phyloP scores from a whole-genome alignment of 2,329 filamentous ascomycete genomes.

The Neospermospora avenae region DNA sequence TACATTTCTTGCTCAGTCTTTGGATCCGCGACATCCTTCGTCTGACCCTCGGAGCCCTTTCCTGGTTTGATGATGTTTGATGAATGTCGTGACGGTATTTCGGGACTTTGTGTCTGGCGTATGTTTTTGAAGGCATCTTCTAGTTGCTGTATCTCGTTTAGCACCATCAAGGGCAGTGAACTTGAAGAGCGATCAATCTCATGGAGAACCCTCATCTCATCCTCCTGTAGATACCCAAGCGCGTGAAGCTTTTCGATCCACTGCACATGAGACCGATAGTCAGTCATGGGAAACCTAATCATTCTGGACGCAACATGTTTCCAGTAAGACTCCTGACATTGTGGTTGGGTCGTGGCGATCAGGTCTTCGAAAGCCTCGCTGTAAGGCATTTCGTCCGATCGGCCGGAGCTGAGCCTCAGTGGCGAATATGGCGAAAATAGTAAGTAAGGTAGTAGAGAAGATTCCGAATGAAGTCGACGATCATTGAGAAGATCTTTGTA shows the following conservation, averaged over 20 bases:
- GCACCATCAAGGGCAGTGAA: neutral
- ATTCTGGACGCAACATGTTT: neutral
- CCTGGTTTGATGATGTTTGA: neutral
- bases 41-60: neutral
- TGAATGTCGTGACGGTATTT: too few species aligned
- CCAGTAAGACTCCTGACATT: neutral
- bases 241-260: constrained; percentile 20
- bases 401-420: constrained; percentile 18
- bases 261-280: neutral
- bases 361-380: constrained; percentile 34
- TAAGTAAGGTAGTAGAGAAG: constrained; percentile 34
- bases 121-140: neutral
- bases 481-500: constrained; percentile 24
- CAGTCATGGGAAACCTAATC: neutral
- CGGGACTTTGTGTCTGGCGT: neutral
- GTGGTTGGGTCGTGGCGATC: constrained; percentile 22
- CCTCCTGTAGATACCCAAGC: constrained; percentile 12
- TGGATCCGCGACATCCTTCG: neutral
- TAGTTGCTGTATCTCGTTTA: neutral
- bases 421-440: constrained; percentile 36
- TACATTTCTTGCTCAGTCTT: constrained; percentile 34
- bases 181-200: neutral
- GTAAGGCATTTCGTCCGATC: constrained; percentile 25
- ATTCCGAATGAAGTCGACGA: constrained; percentile 17
- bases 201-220: neutral